A percentile compares a stretch with the other conserved stretches of the same genome.
Conservation (phyloP, 768 basidiomycete species). For the Phaeolepiota aurea region DNA sequence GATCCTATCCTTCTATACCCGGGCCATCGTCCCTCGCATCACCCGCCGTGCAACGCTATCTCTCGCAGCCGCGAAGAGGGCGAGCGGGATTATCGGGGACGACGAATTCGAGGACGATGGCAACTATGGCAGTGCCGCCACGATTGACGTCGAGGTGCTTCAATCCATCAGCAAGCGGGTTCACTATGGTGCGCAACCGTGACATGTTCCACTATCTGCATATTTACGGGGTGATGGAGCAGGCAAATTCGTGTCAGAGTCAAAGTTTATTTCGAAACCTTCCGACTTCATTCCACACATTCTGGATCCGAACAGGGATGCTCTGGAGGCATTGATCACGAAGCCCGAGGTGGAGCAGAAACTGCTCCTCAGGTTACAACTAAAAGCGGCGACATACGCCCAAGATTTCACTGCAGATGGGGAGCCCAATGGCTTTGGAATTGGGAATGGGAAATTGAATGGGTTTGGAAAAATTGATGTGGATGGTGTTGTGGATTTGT, state of each 20-base stretch:
- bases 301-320: conserved; percentile 62
- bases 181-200: conserved; percentile 70
- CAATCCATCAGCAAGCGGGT: conserved; percentile 98
- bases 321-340: conserved; percentile 84
- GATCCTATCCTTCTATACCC: conserved; percentile 86
- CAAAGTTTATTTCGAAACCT: conserved; percentile 87
- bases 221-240: conserved; percentile 2
- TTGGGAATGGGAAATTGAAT: conserved; percentile 20
- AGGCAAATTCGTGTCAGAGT: conserved; percentile 99
- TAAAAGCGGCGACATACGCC: conserved; percentile 76
- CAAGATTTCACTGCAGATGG: conserved; percentile 76
- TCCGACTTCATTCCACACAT: conserved; percentile 91
- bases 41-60: conserved; percentile 61
- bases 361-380: conserved; percentile 73
- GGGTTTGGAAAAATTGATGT: conserved; percentile 73
- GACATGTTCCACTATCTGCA: background rate
- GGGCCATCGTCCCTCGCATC: conserved; percentile 84
- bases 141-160: conserved; percentile 92
- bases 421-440: conserved; percentile 16
- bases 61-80: conserved; percentile 59
- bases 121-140: conserved; percentile 94
- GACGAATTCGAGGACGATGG: conserved; percentile 86
- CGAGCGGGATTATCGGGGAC: conserved; percentile 55
- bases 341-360: conserved; percentile 92
- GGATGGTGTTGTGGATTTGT: conserved; percentile 87